Evolutionary conservation across 2,329 filamentous ascomycete genomes (phyloP).

Genomic region (Triangularia setosa): DNA sequence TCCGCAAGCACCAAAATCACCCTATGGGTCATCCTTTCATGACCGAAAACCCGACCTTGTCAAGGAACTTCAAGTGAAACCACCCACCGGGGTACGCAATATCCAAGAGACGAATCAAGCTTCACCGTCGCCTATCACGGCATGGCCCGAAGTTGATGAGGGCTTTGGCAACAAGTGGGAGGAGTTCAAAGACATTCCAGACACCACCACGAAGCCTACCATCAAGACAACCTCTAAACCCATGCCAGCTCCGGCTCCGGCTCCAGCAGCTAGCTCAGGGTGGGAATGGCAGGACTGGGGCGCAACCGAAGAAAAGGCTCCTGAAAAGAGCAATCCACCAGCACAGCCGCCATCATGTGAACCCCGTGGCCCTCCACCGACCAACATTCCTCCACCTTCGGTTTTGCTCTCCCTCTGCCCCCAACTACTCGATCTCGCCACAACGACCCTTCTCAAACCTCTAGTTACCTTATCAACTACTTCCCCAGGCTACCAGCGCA

Average conservation of each 20-base stretch:
- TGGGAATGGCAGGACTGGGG: slow-evolving; percentile 52
- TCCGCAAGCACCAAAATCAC: slow-evolving; percentile 47
- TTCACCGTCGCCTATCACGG: slow-evolving; percentile 40
- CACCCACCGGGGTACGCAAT: slow-evolving; percentile 35
- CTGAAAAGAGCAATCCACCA: not conserved
- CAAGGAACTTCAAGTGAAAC: slow-evolving; percentile 46
- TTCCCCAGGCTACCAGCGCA: slow-evolving; percentile 50
- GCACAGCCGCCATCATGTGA: slow-evolving; percentile 23
- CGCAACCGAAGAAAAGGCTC: slow-evolving; percentile 26
- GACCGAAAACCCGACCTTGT: slow-evolving; percentile 51
- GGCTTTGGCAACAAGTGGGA: slow-evolving; percentile 46
- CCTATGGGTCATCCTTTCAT: slow-evolving; percentile 42
- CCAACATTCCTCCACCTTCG: slow-evolving; percentile 84
- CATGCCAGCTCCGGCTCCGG: slow-evolving; percentile 18
- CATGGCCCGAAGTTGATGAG: slow-evolving; percentile 40
- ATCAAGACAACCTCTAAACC: slow-evolving; percentile 11
- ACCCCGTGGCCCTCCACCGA: slow-evolving; percentile 55
- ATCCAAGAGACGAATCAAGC: slow-evolving; percentile 33
- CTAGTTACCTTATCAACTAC: slow-evolving; percentile 55
- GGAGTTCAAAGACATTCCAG: slow-evolving; percentile 46
- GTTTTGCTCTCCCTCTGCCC: slow-evolving; percentile 76
- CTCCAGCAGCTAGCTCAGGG: slow-evolving; percentile 26
- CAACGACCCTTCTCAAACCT: slow-evolving; percentile 61
- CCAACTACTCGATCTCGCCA: slow-evolving; percentile 62
- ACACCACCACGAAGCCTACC: slow-evolving; percentile 18